A percentile compares a stretch with the other conserved stretches of the same genome.
Conservation (phyloP, 2,329 filamentous ascomycete species). For the Exophiala sp. region DNA sequence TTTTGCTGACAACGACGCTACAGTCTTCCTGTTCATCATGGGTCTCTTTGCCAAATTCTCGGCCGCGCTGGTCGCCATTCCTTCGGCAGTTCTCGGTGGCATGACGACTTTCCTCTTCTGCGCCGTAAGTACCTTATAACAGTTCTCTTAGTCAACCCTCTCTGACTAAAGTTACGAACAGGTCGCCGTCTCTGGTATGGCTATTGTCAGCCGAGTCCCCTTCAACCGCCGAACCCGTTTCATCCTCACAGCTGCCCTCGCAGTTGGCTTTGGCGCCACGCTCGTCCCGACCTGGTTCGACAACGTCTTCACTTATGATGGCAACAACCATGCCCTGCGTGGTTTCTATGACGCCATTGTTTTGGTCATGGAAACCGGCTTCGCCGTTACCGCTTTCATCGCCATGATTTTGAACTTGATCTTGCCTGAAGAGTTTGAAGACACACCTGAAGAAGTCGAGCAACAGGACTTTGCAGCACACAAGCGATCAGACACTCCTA, state of each 20-base stretch:
- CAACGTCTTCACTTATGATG: conserved; percentile 43
- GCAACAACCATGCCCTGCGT: conserved; percentile 63
- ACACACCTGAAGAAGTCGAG: conserved; percentile 39
- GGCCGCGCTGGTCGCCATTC: conserved; percentile 61
- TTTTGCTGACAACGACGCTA: conserved; percentile 7
- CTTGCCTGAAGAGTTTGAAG: conserved; percentile 69
- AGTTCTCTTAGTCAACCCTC: neutral
- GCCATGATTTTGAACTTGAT: conserved; percentile 67
- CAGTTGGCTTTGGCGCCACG: conserved; percentile 53
- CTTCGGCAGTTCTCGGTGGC: conserved; percentile 43
- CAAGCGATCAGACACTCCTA: conserved; percentile 1
- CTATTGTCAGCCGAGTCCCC: conserved; percentile 57
- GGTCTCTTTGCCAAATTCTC: conserved; percentile 66
- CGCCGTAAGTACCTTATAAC: conserved; percentile 41
- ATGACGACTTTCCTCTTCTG: conserved; percentile 61
- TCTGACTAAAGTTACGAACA: neutral
- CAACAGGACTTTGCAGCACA: conserved; percentile 20
- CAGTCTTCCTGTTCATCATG: conserved; percentile 60
- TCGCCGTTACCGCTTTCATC: conserved; percentile 62
- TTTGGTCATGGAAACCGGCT: conserved; percentile 61
- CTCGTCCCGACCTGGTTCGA: conserved; percentile 42
- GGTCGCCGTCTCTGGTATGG: conserved; percentile 55
- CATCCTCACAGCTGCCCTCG: conserved; percentile 57
- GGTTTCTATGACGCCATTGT: conserved; percentile 47
- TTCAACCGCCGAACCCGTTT: conserved; percentile 63